A percentile compares a stretch with the other conserved stretches of the same genome.
Conservation (phyloP, 768 basidiomycete species). For the Hirschioporus abietinus region DNA sequence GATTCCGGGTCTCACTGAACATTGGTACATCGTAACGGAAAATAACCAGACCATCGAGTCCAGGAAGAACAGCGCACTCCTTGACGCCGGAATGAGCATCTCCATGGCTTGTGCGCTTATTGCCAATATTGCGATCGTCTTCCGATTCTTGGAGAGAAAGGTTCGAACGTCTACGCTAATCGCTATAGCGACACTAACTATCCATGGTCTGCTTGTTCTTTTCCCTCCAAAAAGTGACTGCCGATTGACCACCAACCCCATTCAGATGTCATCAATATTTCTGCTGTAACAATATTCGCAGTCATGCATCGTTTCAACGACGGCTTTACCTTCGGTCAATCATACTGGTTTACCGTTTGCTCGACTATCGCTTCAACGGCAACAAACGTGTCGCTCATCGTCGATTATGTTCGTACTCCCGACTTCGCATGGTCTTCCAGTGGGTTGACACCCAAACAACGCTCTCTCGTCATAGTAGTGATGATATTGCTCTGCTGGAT, state of each 20-base stretch:
- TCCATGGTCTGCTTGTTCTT: constrained; percentile 48
- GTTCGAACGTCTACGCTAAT: constrained; percentile 58
- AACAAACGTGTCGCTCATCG: constrained; percentile 62
- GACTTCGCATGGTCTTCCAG: constrained; percentile 65
- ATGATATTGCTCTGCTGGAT: constrained; percentile 72
- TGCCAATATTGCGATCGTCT: constrained; percentile 63
- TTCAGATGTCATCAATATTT: constrained; percentile 65
- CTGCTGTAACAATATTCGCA: constrained; percentile 56
- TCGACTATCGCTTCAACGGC: constrained; percentile 62
- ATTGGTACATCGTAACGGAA: constrained; percentile 63
- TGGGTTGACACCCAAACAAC: constrained; percentile 75
- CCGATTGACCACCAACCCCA: background rate
- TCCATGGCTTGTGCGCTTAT: constrained; percentile 64
- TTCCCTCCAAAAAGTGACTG: background rate
- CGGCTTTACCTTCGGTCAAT: constrained; percentile 59
- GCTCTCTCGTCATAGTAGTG: constrained; percentile 71
- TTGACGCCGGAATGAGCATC: constrained; percentile 56
- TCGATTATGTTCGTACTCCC: constrained; percentile 52
- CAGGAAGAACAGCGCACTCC: constrained; percentile 47
- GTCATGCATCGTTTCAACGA: constrained; percentile 53
- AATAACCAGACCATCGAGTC: constrained; percentile 40
- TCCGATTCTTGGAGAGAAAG: constrained; percentile 66
- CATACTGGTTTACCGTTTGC: constrained; percentile 38
- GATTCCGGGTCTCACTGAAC: constrained; percentile 73
- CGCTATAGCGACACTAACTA: constrained; percentile 56